Base-by-base conservation (phyloP, 805 yeast genomes). In the Starmerella geochares region DNA sequence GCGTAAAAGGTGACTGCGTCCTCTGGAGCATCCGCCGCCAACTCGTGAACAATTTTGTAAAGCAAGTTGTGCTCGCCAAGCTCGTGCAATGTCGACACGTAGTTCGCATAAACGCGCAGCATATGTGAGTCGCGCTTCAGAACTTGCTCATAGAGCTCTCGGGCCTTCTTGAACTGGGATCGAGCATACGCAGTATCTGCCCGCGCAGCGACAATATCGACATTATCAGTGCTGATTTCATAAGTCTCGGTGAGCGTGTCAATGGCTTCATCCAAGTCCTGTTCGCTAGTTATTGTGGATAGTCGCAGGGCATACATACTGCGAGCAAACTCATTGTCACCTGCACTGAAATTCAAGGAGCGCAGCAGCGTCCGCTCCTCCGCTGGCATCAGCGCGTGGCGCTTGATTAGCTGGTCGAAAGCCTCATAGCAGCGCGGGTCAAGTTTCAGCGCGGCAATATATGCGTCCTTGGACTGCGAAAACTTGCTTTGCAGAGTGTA, bases 401-500 rank as follows among this genome's bases (percentile, higher is more conserved):
- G 82, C 38, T 75, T 68, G 1, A 84, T 74, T 46, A 90, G 72
- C 61, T 83, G 87, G 58, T 84, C 78, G 63, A 86, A 86, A 0
- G 97, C 96, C 58, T 90, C 98, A 64, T 72, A 90, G 65, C 96
- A 92, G 64, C 87, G 86, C 7, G 84, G 87, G 65, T 90, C 97
- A 1, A 85, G 86, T 56, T 77, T 58, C 0, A 88, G 79, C 0
- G 97, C 96, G 60, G 86, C 95, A 60, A 80, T 79, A 59, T 79
- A 87, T 47, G 92, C 82, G 48, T 83, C 87, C 59, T 84, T 86
- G 0, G 97, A 97, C 54, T 76, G 73, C 19, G 83, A 92, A 60
- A 85, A 81, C 65, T 85, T 85, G 63, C 85, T 86, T 60, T 83
- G 88, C 54, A 81, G 80, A 10, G 90, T 76, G 63, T 80, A 87